A percentile compares a stretch with the other conserved stretches of the same genome.
phyloP scores from a whole-genome alignment of 116 monocot genomes.

The Posidonia oceanica region DNA sequence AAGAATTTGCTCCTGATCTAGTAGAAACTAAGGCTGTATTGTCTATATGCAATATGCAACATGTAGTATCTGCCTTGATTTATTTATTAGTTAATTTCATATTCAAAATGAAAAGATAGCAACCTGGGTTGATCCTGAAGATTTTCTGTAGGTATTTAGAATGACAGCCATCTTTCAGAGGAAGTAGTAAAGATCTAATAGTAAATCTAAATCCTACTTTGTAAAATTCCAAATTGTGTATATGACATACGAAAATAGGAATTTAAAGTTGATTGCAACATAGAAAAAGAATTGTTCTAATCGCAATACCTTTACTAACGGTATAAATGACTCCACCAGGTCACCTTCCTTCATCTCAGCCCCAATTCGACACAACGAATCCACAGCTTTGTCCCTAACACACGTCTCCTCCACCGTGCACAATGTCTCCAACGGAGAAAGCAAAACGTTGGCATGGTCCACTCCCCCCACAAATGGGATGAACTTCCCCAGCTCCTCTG shows the following conservation, averaged over 20 bases:
- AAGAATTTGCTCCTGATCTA: too few relatives aligned
- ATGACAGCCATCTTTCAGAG: too few relatives aligned
- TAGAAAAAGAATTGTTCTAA: not conserved
- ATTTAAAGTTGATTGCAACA: not conserved
- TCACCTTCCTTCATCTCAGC: constrained; percentile 82
- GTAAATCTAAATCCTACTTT: too few relatives aligned
- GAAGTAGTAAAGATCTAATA: too few relatives aligned
- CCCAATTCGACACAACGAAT: constrained; percentile 74
- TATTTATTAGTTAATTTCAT: too few relatives aligned
- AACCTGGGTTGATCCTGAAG: too few relatives aligned
- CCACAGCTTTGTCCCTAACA: constrained; percentile 87
- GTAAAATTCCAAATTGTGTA: too few relatives aligned
- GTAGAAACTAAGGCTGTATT: too few relatives aligned
- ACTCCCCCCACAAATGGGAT: constrained; percentile 86
- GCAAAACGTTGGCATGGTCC: constrained; percentile 70
- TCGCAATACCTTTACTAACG: constrained; percentile 65
- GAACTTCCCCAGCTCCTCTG: constrained; percentile 74
- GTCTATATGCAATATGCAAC: too few relatives aligned
- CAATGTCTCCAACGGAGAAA: constrained; percentile 77
- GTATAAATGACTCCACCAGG: constrained; percentile 58
- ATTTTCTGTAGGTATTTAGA: too few relatives aligned
- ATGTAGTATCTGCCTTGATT: too few relatives aligned
- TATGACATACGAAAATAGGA: not conserved
- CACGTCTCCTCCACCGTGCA: constrained; percentile 87
- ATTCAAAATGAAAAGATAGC: too few relatives aligned